Evolutionary conservation across 2,329 filamentous ascomycete genomes (phyloP), one percentile per base, ranked within the genome.

Genomic region (Penicillium sp.): DNA sequence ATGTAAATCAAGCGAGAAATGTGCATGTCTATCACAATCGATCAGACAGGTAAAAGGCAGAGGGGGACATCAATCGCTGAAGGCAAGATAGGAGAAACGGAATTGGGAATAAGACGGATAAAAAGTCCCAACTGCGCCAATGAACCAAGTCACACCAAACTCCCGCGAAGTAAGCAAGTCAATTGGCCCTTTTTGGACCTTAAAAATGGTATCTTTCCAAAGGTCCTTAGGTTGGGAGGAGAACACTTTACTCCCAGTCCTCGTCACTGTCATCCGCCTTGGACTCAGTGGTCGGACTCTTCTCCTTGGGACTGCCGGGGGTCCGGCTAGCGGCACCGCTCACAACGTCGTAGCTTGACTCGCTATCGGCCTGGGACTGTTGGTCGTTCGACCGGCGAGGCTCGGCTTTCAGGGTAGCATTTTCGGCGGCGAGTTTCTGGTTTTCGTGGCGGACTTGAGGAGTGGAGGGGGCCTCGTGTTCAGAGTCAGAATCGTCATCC

Each of bases 261-360:
- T 88, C 86, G 52, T 89, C 86, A 59, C 84, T 87, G 57, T 88
- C 85, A 49, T 80, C 79, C 4, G 65, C 70, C 49, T 75, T 74
- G 15, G 65, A 62, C 42, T 70, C 66, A 18, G 58, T 36, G 10
- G 52, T 41, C 6, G 62, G 42, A 47, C 73, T 79, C 54, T 72
- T 73, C 52, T 83, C 81, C 65, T 81, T 81, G 2, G 84, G 84
- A 54, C 81, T 85, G 5, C 82, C 81, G 1, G 90, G 88, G 16
- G 90, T 87, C 59, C 89, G 88, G 70, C 89, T 96, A 34, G 86
- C 85, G 42, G 84, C 83, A 45, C 88, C 89, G 47, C 88, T 92
- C 42, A 99, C 90, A 31, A 99, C 81, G 70, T 99, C 94, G 71
- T 99, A 99, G 75, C 91, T 96, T 16, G 90, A 90, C 64, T 99